Evolutionary conservation across 768 basidiomycete species (phyloP).

Genomic region (Daedaleopsis sinensis): DNA sequence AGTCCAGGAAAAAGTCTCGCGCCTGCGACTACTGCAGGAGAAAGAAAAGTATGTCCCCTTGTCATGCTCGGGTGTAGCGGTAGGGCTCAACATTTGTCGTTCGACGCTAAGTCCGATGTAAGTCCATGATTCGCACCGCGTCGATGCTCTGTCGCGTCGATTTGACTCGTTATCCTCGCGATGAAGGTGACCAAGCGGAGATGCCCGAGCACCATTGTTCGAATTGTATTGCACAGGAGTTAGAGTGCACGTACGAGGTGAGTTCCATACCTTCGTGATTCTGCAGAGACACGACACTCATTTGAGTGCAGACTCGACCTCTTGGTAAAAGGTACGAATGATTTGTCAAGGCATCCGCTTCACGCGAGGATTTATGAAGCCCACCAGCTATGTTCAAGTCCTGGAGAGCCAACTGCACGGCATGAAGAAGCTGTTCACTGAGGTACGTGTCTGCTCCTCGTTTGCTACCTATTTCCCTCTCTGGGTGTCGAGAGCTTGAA

Average conservation of each 20-base stretch:
- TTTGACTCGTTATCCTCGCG: not conserved
- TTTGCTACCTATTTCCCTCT: no score
- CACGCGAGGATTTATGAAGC: no score
- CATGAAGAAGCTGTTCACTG: constrained; percentile 25
- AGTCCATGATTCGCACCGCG: not conserved
- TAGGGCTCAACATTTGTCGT: not conserved
- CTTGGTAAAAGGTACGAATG: constrained; percentile 10
- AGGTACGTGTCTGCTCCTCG: constrained; percentile 5
- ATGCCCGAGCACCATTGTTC: constrained; percentile 16
- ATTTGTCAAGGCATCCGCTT: no score
- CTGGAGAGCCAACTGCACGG: constrained; percentile 24
- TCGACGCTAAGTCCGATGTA: constrained; percentile 7
- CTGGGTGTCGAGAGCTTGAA: no score
- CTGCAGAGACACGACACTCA: not conserved
- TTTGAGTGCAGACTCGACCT: constrained; percentile 6
- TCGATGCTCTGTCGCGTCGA: not conserved
- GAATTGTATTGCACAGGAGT: constrained; percentile 12
- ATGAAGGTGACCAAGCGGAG: constrained; percentile 16
- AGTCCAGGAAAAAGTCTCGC: not conserved
- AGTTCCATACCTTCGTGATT: not conserved
- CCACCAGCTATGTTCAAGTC: constrained; percentile 22
- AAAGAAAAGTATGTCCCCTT: constrained; percentile 8
- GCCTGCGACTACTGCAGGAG: constrained; percentile 11
- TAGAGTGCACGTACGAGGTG: constrained; percentile 19
- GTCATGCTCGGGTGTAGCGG: not conserved